Base-by-base conservation (phyloP, 768 basidiomycete genomes). In the Hysterangium stoloniferum region DNA sequence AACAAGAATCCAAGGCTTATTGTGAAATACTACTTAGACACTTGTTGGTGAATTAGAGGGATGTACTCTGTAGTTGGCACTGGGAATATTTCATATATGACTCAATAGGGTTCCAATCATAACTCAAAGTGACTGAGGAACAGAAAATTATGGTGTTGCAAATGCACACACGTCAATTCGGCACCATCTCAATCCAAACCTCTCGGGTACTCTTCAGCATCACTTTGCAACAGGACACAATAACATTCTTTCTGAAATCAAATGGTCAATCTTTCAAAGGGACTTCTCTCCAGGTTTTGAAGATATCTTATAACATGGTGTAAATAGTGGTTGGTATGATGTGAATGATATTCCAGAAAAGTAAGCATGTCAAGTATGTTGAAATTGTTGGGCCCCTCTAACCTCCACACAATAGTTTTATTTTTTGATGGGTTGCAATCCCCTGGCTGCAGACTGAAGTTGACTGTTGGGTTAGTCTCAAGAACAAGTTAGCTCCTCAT, bases 91-190 rank as follows among this genome's bases (percentile, higher is more conserved):
- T 1, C 56, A 61, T 0, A 29, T 52, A 17, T 12, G 48, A 15
- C 59, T 58, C 12, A 50, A 63, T 66, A 34, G 28, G 58, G 47
- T 75, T 6, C 69, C 73, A 4, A 49, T 74, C 0, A 48, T 70
- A 0, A 72, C 72, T 0, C 72, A 72, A 51, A 73, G 71, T 47
- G 72, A 76, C 55, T 66, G 59, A 1, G 74, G 73, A 0, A 42
- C 59, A 0, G 8, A 41, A 9, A 20, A 11, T 20, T 41, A 12
- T 41, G 38, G 42, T 27, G 24, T 28, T 11, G 76, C 74, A 1
- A 77, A 77, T 57, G 59, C 58, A 0, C 72, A 76, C 0, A 74
- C 75, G 0, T 28, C 56, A 0, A 55, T 72, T 0, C 65, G 69
- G 0, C 75, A 76, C 5, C 35, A 32, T 0, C 64, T 69, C 6